Evolutionary conservation across 1,139 yeast species (phyloP), one percentile per base, ranked within the genome.

Genomic region (Kodamaea sp.): DNA sequence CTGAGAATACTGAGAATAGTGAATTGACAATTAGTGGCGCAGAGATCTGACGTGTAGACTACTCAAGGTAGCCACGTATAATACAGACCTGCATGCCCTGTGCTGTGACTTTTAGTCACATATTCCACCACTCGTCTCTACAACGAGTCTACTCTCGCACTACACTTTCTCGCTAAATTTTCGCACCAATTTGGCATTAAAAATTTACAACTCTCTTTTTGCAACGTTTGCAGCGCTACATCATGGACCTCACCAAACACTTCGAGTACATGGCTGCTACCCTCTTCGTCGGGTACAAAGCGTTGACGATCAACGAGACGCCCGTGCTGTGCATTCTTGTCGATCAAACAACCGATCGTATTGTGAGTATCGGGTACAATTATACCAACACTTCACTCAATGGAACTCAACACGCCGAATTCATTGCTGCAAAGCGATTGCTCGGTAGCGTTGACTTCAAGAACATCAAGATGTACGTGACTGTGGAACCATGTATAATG

Each of bases 401-500:
- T 50, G 97, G 96, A 1, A 86, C 90, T 2, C 74, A 86, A 31
- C 98, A 92, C 58, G 97, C 98, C 1, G 98, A 92, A 60, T 85
- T 90, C 53, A 70, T 84, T 41, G 97, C 92, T 1, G 45, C 48
- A 11, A 37, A 42, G 30, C 36, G 46, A 12, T 29, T 50, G 7
- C 29, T 38, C 24, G 45, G 43, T 9, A 35, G 32, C 7, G 79
- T 87, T 7, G 84, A 81, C 40, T 88, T 62, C 53, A 63, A 37
- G 70, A 75, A 48, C 58, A 78, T 44, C 11, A 79, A 79, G 27
- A 67, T 92, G 12, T 92, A 89, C 59, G 99, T 92, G 22, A 88
- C 97, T 0, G 97, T 92, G 1, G 99, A 92, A 60, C 99, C 99
- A 0, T 92, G 99, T 59, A 84, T 94, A 8, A 92, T 92, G 99